Base-by-base conservation (phyloP, 2,329 filamentous ascomycete species). In the Sporothrix luriei region DNA sequence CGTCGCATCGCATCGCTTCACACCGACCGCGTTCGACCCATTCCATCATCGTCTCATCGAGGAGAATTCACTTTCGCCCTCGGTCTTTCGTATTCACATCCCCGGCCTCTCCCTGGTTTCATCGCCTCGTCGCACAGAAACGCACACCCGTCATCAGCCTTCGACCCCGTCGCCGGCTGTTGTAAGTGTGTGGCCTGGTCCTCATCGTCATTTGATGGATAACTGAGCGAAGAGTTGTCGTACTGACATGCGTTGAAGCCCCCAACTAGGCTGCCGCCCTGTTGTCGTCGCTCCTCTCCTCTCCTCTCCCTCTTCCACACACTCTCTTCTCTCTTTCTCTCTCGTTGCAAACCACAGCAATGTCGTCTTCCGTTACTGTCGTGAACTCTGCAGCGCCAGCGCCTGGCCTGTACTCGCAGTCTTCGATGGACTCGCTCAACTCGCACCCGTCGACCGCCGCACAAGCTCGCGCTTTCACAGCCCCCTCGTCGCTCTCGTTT, bases 381-480 rank as follows among this genome's bases (percentile, higher is more conserved):
- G 61, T 71, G 69, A 72, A 70, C 66, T n/a, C 65, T 13, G 68
- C 71, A 21, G 40, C 71, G 66, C 67, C 73, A 57, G 72, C 71
- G 59, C 70, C 68, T 40, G 68, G 70, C 65, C 68, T 71, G 69
- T 74, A 73, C 72, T 70, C 73, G 61, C 73, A 72, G 72, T 66
- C 70, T 57, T 74, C 73, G 73, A 97, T 97, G 93, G 93, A 97
- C 80, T 88, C 90, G 78, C 91, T 97, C 77, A 94, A 93, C 78
- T 95, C 94, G 75, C 95, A 98, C 79, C 95, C 95, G 68, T 87
- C 91, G 75, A 98, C 90, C 79, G 94, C 94, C 77, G 89, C 90
- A 74, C 94, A 98, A 87, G 95, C 95, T 74, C 95, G 95, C 85
- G 93, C 92, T 78, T 97, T 98, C 82, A 97, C 94, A 77, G 93